A percentile compares a stretch with the other conserved stretches of the same genome.
These are phyloP conservation scores for Eutrema heterophyllum DNA, from an alignment of 345 rosid genomes.

Conservation along the genomic window DNA sequence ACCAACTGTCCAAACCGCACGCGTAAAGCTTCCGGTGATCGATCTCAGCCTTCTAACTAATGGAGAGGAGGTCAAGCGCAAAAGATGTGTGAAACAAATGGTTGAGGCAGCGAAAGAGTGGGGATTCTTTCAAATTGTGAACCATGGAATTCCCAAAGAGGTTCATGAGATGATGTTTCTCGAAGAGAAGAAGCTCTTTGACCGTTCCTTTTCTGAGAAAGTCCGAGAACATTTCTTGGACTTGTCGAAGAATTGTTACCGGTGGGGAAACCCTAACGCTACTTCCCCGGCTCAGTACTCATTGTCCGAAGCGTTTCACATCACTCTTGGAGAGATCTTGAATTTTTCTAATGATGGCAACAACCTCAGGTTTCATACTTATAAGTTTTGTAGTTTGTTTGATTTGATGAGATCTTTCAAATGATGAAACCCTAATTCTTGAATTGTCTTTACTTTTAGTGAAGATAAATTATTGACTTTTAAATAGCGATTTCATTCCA, in stretches of 20 bases:
- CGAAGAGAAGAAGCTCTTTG: constrained; percentile 46
- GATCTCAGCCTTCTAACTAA: constrained; percentile 37
- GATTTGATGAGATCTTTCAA: background rate
- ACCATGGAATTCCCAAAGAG: constrained; percentile 54
- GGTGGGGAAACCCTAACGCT: constrained; percentile 80
- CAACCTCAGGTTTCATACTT: constrained; percentile 39
- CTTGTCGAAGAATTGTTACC: constrained; percentile 39
- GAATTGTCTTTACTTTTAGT: background rate
- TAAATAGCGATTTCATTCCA: background rate
- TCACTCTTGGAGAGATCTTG: constrained; percentile 46
- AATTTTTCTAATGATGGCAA: constrained; percentile 22
- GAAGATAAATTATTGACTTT: background rate
- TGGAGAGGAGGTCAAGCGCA: constrained; percentile 22
- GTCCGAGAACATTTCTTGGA: constrained; percentile 27
- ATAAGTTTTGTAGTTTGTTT: background rate
- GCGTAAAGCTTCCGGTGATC: constrained; percentile 44
- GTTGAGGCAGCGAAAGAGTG: constrained; percentile 51
- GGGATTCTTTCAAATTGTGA: constrained; percentile 75
- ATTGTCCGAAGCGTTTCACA: constrained; percentile 74
- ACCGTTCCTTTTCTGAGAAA: constrained; percentile 46
- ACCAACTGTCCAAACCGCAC: background rate
- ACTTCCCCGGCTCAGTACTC: constrained; percentile 46
- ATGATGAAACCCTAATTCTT: constrained; percentile 11
- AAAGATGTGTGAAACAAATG: constrained; percentile 40
- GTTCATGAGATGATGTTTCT: constrained; percentile 35